Percentiles rank a stretch among this genome's conserved stretches.
Conservation (phyloP, 768 basidiomycete species). For the Termitomyces sp. region DNA sequence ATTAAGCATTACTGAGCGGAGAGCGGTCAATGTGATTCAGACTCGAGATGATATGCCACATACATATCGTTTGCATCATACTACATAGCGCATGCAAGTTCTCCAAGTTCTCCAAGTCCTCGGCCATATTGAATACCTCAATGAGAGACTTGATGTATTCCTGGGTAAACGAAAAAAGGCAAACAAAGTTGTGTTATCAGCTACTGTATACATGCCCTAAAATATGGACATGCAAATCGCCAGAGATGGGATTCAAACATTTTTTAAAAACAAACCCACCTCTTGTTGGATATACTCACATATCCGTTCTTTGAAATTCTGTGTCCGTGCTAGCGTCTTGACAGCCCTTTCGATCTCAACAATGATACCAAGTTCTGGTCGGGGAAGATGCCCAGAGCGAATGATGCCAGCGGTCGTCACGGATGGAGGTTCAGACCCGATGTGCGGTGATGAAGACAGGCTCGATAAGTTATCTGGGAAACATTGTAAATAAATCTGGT, state of each 20-base stretch:
- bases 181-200: conserved; percentile 20
- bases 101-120: conserved; percentile 87
- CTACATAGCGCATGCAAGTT: conserved; percentile 88
- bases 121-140: conserved; percentile 79
- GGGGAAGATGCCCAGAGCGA: conserved; percentile 67
- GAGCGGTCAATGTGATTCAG: conserved; percentile 4
- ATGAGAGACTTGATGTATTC: conserved; percentile 87
- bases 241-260: conserved; percentile 7
- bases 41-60: conserved; percentile 11
- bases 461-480: conserved; percentile 38
- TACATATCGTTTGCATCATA: conserved; percentile 93
- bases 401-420: conserved; percentile 61
- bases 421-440: conserved; percentile 49
- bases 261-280: conserved; percentile 40
- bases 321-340: conserved; percentile 68
- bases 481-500: conserved; percentile 11
- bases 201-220: conserved; percentile 14
- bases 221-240: conserved; percentile 13
- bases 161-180: conserved; percentile 31
- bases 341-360: conserved; percentile 75
- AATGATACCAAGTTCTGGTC: conserved; percentile 72
- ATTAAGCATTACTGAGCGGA: conserved; percentile 76
- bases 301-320: conserved; percentile 71
- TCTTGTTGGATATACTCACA: conserved; percentile 85
- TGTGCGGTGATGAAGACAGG: conserved; percentile 55